These are phyloP conservation scores for Bacidia rubella DNA, from an alignment of 495 filamentous ascomycete genomes.

Conservation along the genomic window DNA sequence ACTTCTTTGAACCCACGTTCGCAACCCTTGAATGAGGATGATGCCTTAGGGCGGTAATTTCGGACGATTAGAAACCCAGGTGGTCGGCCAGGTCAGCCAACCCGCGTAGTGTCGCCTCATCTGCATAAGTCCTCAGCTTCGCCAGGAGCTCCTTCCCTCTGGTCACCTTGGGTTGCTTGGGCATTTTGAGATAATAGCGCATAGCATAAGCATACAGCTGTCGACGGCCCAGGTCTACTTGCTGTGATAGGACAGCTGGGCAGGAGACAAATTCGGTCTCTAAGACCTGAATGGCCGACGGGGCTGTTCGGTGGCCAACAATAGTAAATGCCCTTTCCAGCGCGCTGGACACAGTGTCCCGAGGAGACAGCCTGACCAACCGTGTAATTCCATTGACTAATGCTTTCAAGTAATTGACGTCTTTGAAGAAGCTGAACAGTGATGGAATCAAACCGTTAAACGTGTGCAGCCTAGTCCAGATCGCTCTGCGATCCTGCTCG, in stretches of 20 bases:
- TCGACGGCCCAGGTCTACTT: slow-evolving; percentile 7
- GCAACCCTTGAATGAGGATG: background rate
- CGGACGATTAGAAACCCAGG: slow-evolving; percentile 7
- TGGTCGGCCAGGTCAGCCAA: slow-evolving; percentile 10
- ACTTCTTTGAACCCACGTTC: background rate
- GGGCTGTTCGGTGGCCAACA: background rate
- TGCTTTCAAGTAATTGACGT: no score
- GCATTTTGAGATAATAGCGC: slow-evolving; percentile 9
- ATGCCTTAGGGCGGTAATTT: slow-evolving; percentile 8
- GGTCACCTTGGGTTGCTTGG: background rate
- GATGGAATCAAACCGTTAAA: no score
- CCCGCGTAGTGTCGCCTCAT: background rate
- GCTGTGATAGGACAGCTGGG: background rate
- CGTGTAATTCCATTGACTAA: no score
- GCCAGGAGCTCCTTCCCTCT: slow-evolving; percentile 3
- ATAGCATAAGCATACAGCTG: slow-evolving; percentile 10
- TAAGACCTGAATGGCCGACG: background rate
- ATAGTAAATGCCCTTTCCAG: no score
- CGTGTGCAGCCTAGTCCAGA: background rate
- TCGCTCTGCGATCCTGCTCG: background rate
- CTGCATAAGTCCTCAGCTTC: slow-evolving; percentile 2
- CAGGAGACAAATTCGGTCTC: slow-evolving; percentile 4
- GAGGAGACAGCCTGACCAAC: no score
- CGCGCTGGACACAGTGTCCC: no score
- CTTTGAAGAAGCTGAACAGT: no score